phyloP scores from a whole-genome alignment of 192 early-diverging fungal genomes.

The Entomortierella parvispora region DNA sequence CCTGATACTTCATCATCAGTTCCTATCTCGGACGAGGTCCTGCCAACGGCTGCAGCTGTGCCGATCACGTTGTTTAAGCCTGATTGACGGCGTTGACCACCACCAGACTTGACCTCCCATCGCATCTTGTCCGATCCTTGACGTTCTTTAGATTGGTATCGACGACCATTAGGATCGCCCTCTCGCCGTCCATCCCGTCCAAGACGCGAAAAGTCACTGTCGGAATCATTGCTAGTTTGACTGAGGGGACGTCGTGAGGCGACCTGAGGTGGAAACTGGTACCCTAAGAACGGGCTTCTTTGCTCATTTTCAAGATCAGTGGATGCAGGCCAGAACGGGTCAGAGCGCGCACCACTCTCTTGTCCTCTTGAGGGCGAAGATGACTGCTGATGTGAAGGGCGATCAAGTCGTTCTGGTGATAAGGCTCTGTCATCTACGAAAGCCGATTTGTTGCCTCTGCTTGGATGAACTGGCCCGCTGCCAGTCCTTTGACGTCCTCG shows the following conservation, averaged over 20 bases:
- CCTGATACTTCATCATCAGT: conserved; percentile 9
- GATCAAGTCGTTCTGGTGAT: neutral
- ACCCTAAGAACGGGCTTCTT: conserved; percentile 23
- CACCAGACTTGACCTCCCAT: conserved; percentile 5
- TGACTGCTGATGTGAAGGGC: conserved; percentile 18
- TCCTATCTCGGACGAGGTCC: conserved; percentile 22
- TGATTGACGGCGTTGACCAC: conserved; percentile 19
- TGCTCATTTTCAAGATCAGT: conserved; percentile 12
- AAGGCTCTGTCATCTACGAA: neutral
- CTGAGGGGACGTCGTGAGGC: conserved; percentile 24
- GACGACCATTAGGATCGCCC: no score
- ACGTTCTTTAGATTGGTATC: conserved; percentile 15
- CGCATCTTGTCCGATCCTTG: conserved; percentile 20
- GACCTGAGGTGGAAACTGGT: conserved; percentile 18
- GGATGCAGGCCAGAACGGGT: conserved; percentile 14
- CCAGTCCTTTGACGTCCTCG: no score
- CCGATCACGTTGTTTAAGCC: conserved; percentile 19
- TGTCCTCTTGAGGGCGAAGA: conserved; percentile 24
- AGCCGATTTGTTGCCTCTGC: neutral
- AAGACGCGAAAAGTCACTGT: conserved; percentile 4
- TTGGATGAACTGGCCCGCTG: no score
- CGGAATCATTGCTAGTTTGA: conserved; percentile 15
- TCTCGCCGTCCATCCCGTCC: neutral
- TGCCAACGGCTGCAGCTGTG: neutral
- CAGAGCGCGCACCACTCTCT: conserved; percentile 9